A percentile compares a stretch with the other conserved stretches of the same genome.
phyloP scores from a whole-genome alignment of 2,329 filamentous ascomycete species.

The Xylariaceae sp. region DNA sequence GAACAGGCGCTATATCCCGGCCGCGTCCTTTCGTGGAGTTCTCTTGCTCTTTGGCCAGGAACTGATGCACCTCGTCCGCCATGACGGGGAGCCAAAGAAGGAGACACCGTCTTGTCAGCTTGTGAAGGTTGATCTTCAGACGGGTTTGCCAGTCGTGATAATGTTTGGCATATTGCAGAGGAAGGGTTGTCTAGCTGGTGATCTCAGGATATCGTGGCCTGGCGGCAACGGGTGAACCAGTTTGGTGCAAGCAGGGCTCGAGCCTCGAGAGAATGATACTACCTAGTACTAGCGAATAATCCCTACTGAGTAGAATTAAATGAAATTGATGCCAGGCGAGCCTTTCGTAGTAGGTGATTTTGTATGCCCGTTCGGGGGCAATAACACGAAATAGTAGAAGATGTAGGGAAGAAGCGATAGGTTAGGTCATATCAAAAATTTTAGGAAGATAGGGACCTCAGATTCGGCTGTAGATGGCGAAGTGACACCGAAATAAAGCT shows the following conservation, averaged over 20 bases:
- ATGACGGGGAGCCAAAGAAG: background rate
- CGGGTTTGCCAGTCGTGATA: too few species aligned
- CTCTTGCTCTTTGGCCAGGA: constrained; percentile 5
- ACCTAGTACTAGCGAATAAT: constrained; percentile 5
- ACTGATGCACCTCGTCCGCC: constrained; percentile 6
- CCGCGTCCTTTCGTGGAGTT: constrained; percentile 1
- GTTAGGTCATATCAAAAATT: background rate
- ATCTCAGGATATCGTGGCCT: too few species aligned
- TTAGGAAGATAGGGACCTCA: too few species aligned
- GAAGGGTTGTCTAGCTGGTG: too few species aligned
- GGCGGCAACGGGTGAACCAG: too few species aligned
- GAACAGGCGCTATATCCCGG: constrained; percentile 4
- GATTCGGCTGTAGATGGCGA: background rate
- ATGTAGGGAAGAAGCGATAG: constrained; percentile 1
- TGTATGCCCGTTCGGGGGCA: constrained; percentile 5
- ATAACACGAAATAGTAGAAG: constrained; percentile 1
- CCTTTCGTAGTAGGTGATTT: constrained; percentile 1
- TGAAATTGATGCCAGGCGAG: background rate
- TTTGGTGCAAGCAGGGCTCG: too few species aligned
- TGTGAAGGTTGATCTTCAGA: background rate
- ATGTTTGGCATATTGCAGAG: too few species aligned
- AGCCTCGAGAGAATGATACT: too few species aligned
- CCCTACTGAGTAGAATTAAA: constrained; percentile 3
- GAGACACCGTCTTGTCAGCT: background rate
- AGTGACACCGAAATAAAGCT: background rate